Conservation (phyloP, 2,329 filamentous ascomycete species). For the Fusarium sambucinum region DNA sequence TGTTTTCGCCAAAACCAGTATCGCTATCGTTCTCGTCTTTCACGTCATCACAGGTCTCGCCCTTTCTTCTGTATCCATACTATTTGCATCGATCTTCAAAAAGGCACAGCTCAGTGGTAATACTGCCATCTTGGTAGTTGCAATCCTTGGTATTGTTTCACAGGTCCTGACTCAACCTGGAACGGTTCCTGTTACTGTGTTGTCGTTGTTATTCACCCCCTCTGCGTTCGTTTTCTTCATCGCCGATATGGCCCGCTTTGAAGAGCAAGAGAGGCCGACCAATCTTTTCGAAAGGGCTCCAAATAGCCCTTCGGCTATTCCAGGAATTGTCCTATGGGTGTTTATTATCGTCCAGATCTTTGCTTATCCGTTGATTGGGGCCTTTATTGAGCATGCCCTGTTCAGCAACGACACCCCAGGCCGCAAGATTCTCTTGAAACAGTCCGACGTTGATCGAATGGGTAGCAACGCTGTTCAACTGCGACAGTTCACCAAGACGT, state of each 20-base stretch:
- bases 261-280: slow-evolving; percentile 69
- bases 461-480: slow-evolving; percentile 73
- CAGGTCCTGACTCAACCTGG: slow-evolving; percentile 76
- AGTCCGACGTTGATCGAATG: slow-evolving; percentile 44
- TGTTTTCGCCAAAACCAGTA: slow-evolving; percentile 73
- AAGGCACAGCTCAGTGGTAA: slow-evolving; percentile 91
- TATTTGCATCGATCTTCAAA: slow-evolving; percentile 86
- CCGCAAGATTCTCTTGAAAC: slow-evolving; percentile 63
- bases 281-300: slow-evolving; percentile 74
- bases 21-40: slow-evolving; percentile 76
- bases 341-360: slow-evolving; percentile 83
- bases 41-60: slow-evolving; percentile 82
- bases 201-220: slow-evolving; percentile 84
- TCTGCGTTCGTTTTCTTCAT: slow-evolving; percentile 90
- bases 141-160: slow-evolving; percentile 83
- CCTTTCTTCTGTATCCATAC: slow-evolving; percentile 82
- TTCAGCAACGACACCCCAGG: slow-evolving; percentile 79
- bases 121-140: slow-evolving; percentile 76
- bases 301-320: slow-evolving; percentile 73
- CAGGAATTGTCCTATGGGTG: slow-evolving; percentile 81
- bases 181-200: slow-evolving; percentile 73
- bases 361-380: slow-evolving; percentile 80
- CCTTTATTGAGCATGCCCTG: slow-evolving; percentile 77
- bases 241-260: slow-evolving; percentile 80
- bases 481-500: slow-evolving; percentile 81